Conservation (phyloP, 805 yeast genomes). For the Saturnispora dispora region DNA sequence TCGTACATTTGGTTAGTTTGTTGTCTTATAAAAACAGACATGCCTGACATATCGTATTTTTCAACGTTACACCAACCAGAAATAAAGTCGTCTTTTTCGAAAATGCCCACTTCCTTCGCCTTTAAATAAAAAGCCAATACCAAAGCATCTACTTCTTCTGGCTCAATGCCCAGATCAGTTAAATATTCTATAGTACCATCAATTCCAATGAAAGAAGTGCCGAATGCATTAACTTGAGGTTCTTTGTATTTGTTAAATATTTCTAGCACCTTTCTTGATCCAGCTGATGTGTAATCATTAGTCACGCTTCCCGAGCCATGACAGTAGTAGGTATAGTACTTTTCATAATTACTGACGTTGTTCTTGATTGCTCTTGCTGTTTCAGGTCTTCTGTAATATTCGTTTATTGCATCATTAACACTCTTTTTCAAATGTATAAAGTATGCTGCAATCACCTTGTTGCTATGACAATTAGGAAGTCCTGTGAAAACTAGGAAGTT, state of each 20-base stretch:
- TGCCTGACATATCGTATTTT: conserved; percentile 30
- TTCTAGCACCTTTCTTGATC: conserved; percentile 16
- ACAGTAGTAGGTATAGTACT: neutral
- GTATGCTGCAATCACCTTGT: conserved; percentile 1
- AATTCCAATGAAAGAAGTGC: conserved; percentile 43
- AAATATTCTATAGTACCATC: conserved; percentile 72
- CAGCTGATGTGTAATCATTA: neutral
- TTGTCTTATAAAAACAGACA: conserved; percentile 33
- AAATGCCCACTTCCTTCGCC: conserved; percentile 59
- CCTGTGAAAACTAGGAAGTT: neutral
- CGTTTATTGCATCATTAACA: conserved; percentile 11
- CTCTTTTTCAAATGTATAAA: neutral
- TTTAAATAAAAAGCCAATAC: conserved; percentile 62
- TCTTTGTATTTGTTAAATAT: conserved; percentile 30
- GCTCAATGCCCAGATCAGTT: conserved; percentile 55
- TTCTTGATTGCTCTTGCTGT: conserved; percentile 1
- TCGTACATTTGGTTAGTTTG: conserved; percentile 18
- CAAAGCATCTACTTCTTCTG: conserved; percentile 67
- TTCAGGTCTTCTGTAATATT: conserved; percentile 1
- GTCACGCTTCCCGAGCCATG: conserved; percentile 1
- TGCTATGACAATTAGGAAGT: neutral
- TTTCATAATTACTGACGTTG: neutral
- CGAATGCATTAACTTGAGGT: conserved; percentile 17
- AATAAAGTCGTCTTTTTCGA: conserved; percentile 41
- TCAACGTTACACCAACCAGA: conserved; percentile 44